Evolutionary conservation across 2,329 filamentous ascomycete genomes (phyloP).

Genomic region (Aspergillus sp.): DNA sequence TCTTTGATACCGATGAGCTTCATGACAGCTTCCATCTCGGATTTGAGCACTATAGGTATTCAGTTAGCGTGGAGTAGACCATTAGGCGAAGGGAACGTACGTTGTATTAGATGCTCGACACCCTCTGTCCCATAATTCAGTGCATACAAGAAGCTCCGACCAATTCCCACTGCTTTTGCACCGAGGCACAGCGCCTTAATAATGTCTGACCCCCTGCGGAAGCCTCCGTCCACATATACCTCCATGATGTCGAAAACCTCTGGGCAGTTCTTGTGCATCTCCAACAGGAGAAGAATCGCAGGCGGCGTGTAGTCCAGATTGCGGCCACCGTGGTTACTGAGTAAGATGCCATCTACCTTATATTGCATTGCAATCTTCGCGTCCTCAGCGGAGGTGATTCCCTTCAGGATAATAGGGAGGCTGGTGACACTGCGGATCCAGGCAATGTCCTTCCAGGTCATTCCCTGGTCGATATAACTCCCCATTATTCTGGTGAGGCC

Average conservation of each 20-base stretch:
- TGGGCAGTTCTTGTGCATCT: constrained; percentile 52
- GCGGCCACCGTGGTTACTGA: constrained; percentile 61
- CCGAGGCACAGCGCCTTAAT: constrained; percentile 7
- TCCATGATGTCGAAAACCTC: constrained; percentile 53
- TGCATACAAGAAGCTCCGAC: constrained; percentile 4
- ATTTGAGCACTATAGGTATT: not conserved
- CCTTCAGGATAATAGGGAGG: constrained; percentile 58
- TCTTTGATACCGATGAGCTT: constrained; percentile 8
- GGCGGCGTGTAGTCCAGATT: constrained; percentile 54
- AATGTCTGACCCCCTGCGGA: constrained; percentile 48
- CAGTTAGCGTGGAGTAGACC: not conserved
- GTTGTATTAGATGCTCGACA: constrained; percentile 1
- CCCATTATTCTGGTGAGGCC: constrained; percentile 55
- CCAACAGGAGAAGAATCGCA: constrained; percentile 52
- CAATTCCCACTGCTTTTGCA: constrained; percentile 3
- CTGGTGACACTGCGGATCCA: constrained; percentile 51
- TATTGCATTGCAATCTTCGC: constrained; percentile 51
- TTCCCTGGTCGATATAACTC: constrained; percentile 51
- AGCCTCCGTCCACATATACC: constrained; percentile 55
- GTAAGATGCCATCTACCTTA: constrained; percentile 55
- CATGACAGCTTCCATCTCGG: constrained; percentile 8
- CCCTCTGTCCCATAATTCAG: constrained; percentile 7
- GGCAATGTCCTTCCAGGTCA: constrained; percentile 55
- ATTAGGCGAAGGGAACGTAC: not conserved
- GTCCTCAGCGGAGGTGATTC: constrained; percentile 58